Evolutionary conservation across 73 alveolate genomes (phyloP).

Genomic region (Paramecium octaurelia): DNA sequence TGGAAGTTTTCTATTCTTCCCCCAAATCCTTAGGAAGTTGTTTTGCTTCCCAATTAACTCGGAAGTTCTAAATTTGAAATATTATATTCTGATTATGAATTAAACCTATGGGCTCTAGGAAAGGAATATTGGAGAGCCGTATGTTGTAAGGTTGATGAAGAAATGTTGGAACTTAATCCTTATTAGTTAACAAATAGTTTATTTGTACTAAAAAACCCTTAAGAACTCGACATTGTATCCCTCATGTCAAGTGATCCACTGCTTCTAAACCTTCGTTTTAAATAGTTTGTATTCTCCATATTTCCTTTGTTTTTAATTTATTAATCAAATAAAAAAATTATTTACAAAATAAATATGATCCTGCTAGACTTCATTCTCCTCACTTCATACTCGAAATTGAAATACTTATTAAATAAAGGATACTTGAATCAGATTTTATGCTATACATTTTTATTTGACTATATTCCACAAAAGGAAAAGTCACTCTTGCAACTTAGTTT

Average conservation of each 20-base stretch:
- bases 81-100: background rate
- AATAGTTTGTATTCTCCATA: background rate
- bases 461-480: background rate
- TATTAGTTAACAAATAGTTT: background rate
- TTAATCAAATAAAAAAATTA: background rate
- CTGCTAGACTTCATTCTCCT: background rate
- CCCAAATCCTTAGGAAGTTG: conserved; percentile 26
- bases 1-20: conserved; percentile 14
- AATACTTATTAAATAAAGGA: no score
- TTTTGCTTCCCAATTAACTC: background rate
- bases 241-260: conserved; percentile 10
- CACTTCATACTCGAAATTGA: background rate
- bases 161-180: conserved; percentile 48
- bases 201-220: conserved; percentile 33
- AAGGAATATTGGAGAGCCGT: conserved; percentile 29
- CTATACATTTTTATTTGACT: no score
- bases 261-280: background rate
- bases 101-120: conserved; percentile 37
- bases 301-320: background rate
- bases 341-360: background rate
- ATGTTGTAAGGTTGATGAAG: conserved; percentile 12
- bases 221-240: conserved; percentile 33
- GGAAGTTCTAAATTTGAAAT: background rate
- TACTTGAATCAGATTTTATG: no score
- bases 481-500: background rate